Base-by-base conservation (phyloP, 1,139 yeast species). In the Candida buenavistaensis region DNA sequence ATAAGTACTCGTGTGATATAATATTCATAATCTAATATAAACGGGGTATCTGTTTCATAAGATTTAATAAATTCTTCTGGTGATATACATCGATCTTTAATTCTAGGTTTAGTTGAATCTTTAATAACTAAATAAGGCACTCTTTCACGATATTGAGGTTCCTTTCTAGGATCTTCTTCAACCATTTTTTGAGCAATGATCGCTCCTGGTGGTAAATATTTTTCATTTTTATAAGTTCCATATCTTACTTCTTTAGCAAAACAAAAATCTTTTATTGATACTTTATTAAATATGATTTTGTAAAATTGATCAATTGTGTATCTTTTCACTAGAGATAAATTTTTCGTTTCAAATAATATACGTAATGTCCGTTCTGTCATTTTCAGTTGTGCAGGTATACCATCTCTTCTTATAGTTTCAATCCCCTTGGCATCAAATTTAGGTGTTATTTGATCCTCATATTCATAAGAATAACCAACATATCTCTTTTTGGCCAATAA, bases 391-490 rank as follows among this genome's bases (percentile, higher is more conserved):
- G 96, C 96, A 0, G 95, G 95, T 12, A 90, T 84, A 0, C 97
- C 97, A 58, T 92, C 98, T 45, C 98, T 66, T 41, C 98, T 59
- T 0, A 92, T 85, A 0, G 97, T 92, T 55, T 92, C 98, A 12
- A 88, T 89, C 1, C 98, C 98, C 50, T 92, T 92, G 3, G 98
- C 97, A 62, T 92, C 97, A 56, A 92, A 90, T 20, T 61, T 72
- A 0, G 96, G 88, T 6, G 46, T 59, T 3, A 36, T 47, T 47
- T 85, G 90, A 12, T 59, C 60, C 26, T 67, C 72, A 22, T 58
- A 53, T 45, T 86, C 96, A 56, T 73, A 90, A 37, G 85, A 72
- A 51, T 57, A 79, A 0, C 98, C 98, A 14, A 89, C 96, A 53
- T 92, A 92, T 31, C 98, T 59, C 52, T 92, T 92, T 55, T 92